Percentiles rank a stretch among this genome's conserved stretches.
Evolutionary conservation across 345 rosid genomes (phyloP).

Genomic region (Excoecaria cochinchinensis): DNA sequence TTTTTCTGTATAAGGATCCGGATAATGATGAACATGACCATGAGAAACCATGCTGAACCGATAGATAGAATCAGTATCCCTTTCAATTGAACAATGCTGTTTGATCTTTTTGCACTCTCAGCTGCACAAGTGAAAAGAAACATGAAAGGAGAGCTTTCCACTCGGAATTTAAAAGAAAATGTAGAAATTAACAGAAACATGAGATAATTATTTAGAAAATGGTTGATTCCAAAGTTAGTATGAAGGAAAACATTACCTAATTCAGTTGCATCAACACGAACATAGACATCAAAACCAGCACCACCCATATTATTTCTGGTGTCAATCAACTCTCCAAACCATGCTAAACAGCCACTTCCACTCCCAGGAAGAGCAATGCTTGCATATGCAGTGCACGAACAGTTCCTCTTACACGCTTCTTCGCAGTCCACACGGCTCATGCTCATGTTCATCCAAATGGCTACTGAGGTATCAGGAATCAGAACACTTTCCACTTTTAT

Average conservation of each 20-base stretch:
- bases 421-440: neutral
- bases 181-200: too few species aligned
- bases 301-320: neutral
- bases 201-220: too few species aligned
- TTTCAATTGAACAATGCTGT: neutral
- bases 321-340: slow-evolving; percentile 27
- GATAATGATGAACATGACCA: too few species aligned
- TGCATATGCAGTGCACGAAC: neutral
- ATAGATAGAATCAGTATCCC: too few species aligned
- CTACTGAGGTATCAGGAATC: slow-evolving; percentile 7
- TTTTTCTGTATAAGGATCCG: too few species aligned
- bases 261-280: slow-evolving; percentile 21
- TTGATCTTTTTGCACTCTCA: neutral
- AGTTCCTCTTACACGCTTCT: neutral
- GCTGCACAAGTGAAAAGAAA: slow-evolving; percentile 6
- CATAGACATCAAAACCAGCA: slow-evolving; percentile 4
- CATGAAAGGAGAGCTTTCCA: neutral
- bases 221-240: neutral
- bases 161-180: too few species aligned
- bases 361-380: too few species aligned
- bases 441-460: neutral
- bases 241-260: slow-evolving; percentile 8
- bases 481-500: slow-evolving; percentile 5
- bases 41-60: too few species aligned
- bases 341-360: slow-evolving; percentile 11